A percentile compares a stretch with the other conserved stretches of the same genome.
phyloP scores from a whole-genome alignment of 2,329 filamentous ascomycete species.

The Paecilomyces sp. region DNA sequence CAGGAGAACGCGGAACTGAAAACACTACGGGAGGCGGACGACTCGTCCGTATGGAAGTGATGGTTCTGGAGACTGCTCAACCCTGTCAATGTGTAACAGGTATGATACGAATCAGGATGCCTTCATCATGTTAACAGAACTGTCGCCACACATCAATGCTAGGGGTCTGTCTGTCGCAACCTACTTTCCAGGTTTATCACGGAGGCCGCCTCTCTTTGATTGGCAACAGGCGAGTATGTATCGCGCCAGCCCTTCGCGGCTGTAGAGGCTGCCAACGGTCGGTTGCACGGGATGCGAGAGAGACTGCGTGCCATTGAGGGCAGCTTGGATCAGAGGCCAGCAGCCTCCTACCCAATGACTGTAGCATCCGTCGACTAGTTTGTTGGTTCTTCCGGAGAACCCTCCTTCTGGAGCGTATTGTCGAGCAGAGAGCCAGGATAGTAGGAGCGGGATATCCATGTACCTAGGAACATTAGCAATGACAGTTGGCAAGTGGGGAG shows the following conservation, averaged over 20 bases:
- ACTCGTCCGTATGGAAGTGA: slow-evolving; percentile 39
- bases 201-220: slow-evolving; percentile 67
- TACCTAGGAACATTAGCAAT: slow-evolving; percentile 44
- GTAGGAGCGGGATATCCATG: slow-evolving; percentile 67
- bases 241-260: slow-evolving; percentile 72
- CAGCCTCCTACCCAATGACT: slow-evolving; percentile 96
- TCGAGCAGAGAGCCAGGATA: slow-evolving; percentile 81
- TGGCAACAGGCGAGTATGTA: slow-evolving; percentile 91
- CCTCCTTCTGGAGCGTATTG: slow-evolving; percentile 90
- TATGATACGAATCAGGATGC: slow-evolving; percentile 80
- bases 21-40: slow-evolving; percentile 20
- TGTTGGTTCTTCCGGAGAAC: slow-evolving; percentile 90
- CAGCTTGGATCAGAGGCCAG: slow-evolving; percentile 84
- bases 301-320: slow-evolving; percentile 50
- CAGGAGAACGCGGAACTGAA: slow-evolving; percentile 33
- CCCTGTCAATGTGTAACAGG: slow-evolving; percentile 83
- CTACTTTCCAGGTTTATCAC: slow-evolving; percentile 89
- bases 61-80: slow-evolving; percentile 73
- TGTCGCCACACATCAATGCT: not conserved
- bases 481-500: slow-evolving; percentile 1
- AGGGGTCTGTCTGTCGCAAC: slow-evolving; percentile 24
- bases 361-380: slow-evolving; percentile 96
- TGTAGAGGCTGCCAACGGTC: slow-evolving; percentile 51
- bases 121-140: slow-evolving; percentile 33
- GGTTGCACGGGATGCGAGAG: slow-evolving; percentile 13